Evolutionary conservation across 2,329 filamentous ascomycete species (phyloP).

Genomic region (Pezicula radicicola): DNA sequence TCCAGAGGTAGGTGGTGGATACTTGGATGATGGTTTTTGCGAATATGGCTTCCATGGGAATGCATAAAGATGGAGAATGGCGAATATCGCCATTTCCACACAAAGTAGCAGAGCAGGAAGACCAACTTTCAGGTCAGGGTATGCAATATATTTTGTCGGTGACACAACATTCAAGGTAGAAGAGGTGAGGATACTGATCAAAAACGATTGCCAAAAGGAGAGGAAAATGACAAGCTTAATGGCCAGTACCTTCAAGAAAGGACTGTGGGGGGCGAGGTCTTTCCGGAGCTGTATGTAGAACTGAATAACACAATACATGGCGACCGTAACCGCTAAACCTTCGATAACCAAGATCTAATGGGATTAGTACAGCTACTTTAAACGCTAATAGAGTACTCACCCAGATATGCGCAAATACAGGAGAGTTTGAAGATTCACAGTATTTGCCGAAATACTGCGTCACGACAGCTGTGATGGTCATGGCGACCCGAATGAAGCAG

Average conservation of each 20-base stretch:
- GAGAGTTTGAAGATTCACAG: slow-evolving; percentile 75
- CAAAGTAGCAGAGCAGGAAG: slow-evolving; percentile 76
- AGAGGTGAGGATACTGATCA: slow-evolving; percentile 58
- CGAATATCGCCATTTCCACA: slow-evolving; percentile 81
- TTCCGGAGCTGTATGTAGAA: slow-evolving; percentile 77
- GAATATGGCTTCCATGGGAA: slow-evolving; percentile 75
- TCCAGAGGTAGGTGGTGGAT: slow-evolving; percentile 40
- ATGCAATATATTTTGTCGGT: slow-evolving; percentile 58
- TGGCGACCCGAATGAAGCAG: slow-evolving; percentile 74
- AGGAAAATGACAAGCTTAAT: slow-evolving; percentile 93
- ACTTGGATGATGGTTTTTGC: slow-evolving; percentile 40
- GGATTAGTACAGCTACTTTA: slow-evolving; percentile 8
- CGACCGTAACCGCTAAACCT: slow-evolving; percentile 69
- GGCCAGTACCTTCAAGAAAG: slow-evolving; percentile 77
- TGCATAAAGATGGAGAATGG: slow-evolving; percentile 76
- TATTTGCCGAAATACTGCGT: slow-evolving; percentile 68
- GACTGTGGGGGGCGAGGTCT: slow-evolving; percentile 65
- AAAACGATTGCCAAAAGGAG: slow-evolving; percentile 77
- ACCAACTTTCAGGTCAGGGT: slow-evolving; percentile 76
- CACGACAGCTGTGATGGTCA: slow-evolving; percentile 75
- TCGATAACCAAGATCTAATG: slow-evolving; percentile 63
- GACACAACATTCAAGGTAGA: slow-evolving; percentile 55
- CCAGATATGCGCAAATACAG: slow-evolving; percentile 83
- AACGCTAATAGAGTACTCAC: slow-evolving; percentile 38
- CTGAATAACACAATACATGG: slow-evolving; percentile 87